A percentile compares a stretch with the other conserved stretches of the same genome.
phyloP scores from a whole-genome alignment of 202 grass and related monocot genomes.

The Hordeum pubiflorum region DNA sequence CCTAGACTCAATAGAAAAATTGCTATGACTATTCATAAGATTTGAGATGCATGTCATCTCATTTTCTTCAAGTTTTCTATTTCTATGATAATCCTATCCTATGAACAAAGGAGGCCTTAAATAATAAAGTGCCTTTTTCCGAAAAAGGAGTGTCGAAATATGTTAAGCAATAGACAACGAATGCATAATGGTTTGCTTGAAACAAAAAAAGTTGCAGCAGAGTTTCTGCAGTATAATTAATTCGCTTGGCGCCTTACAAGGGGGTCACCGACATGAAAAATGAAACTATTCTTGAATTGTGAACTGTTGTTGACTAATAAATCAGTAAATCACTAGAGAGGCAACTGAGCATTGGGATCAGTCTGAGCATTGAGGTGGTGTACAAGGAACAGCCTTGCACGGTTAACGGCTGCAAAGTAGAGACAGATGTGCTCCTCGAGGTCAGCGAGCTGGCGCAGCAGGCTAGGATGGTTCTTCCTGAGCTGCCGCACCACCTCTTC shows the following conservation, averaged over 20 bases:
- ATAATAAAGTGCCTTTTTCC: no score
- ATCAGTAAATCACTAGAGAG: conserved; percentile 4
- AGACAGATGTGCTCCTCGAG: conserved; percentile 90
- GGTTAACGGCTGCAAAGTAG: conserved; percentile 74
- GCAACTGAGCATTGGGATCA: conserved; percentile 16
- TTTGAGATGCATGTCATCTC: no score
- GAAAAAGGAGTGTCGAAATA: neutral
- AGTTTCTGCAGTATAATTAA: neutral
- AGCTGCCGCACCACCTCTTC: conserved; percentile 72
- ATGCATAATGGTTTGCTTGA: neutral
- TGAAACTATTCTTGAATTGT: neutral
- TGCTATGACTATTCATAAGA: no score
- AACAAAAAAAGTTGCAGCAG: conserved; percentile 12
- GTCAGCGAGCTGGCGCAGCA: conserved; percentile 60
- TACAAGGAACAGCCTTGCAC: conserved; percentile 64
- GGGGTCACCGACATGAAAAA: neutral
- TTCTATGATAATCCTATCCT: no score
- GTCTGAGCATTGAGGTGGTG: conserved; percentile 49
- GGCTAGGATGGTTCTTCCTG: conserved; percentile 59
- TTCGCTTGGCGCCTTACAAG: neutral
- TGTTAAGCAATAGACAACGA: conserved; percentile 2
- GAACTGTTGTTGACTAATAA: neutral
- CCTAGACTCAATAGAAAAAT: no score
- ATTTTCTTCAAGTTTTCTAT: no score
- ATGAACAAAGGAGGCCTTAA: no score